These are phyloP conservation scores for Alternaria brassicicola DNA, from an alignment of 2,329 filamentous ascomycete species.

Conservation along the genomic window DNA sequence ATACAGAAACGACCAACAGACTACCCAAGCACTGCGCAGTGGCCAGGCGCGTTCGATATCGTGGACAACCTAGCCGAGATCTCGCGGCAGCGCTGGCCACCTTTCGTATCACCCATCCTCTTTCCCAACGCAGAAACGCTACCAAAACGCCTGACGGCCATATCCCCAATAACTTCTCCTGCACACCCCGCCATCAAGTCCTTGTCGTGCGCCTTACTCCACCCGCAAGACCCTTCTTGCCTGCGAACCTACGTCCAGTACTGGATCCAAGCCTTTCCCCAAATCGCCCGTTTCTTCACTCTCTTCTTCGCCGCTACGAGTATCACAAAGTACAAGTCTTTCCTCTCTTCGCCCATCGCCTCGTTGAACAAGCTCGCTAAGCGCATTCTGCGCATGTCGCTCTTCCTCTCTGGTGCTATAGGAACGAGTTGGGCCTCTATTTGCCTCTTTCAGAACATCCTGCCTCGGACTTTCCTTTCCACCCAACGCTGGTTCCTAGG, in stretches of 20 bases:
- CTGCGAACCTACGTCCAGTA: conserved; percentile 85
- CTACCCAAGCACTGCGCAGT: conserved; percentile 69
- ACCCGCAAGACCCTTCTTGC: conserved; percentile 87
- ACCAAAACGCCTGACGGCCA: conserved; percentile 66
- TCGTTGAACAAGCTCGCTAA: conserved; percentile 70
- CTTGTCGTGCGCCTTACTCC: conserved; percentile 86
- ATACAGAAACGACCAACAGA: conserved; percentile 73
- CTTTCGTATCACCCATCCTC: conserved; percentile 83
- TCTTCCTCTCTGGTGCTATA: conserved; percentile 82
- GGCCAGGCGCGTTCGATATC: conserved; percentile 78
- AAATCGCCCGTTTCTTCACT: conserved; percentile 77
- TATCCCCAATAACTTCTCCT: conserved; percentile 78
- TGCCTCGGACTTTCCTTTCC: conserved; percentile 76
- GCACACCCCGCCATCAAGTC: conserved; percentile 87
- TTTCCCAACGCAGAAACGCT: conserved; percentile 74
- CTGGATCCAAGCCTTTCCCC: conserved; percentile 82
- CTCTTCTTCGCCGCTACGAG: conserved; percentile 74
- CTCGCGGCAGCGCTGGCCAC: conserved; percentile 83
- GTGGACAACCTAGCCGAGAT: conserved; percentile 83
- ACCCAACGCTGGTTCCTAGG: conserved; percentile 90
- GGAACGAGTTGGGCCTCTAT: conserved; percentile 87
- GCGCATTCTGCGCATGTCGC: conserved; percentile 73
- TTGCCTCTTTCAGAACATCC: conserved; percentile 82
- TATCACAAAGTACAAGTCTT: conserved; percentile 68
- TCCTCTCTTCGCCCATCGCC: conserved; percentile 72